Evolutionary conservation across 2,329 filamentous ascomycete genomes (phyloP).

Genomic region (Aspergillus uvarum): DNA sequence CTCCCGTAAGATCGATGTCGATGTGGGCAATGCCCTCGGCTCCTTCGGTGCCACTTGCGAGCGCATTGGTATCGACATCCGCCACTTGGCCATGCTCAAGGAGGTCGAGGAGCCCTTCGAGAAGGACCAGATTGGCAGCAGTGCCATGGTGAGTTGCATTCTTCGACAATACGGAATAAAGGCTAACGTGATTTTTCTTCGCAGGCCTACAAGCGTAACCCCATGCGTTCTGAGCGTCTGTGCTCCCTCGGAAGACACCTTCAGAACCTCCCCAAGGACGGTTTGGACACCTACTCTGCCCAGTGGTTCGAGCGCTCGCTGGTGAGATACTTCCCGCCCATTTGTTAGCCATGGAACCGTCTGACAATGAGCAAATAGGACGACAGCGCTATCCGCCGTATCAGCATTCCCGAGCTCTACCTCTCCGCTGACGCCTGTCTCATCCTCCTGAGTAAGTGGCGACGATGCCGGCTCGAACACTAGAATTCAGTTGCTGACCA

Average conservation of each 20-base stretch:
- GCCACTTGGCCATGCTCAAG: constrained; percentile 72
- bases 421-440: constrained; percentile 64
- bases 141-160: constrained; percentile 51
- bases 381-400: constrained; percentile 66
- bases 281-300: constrained; percentile 65
- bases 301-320: constrained; percentile 79
- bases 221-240: constrained; percentile 59
- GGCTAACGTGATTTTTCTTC: constrained; percentile 39
- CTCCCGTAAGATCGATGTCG: constrained; percentile 77
- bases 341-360: neutral
- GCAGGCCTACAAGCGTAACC: constrained; percentile 64
- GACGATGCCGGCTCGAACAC: neutral
- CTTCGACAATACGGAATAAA: constrained; percentile 2
- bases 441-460: constrained; percentile 36
- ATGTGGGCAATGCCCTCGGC: constrained; percentile 75
- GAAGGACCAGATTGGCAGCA: constrained; percentile 71
- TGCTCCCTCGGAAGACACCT: constrained; percentile 59
- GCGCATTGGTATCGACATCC: constrained; percentile 71
- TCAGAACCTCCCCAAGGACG: constrained; percentile 54
- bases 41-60: constrained; percentile 77
- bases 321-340: constrained; percentile 20
- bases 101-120: constrained; percentile 85
- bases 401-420: constrained; percentile 64
- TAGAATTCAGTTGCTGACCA: neutral
- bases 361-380: constrained; percentile 46